Base-by-base conservation (phyloP, 2,329 filamentous ascomycete genomes). In the Alternaria sp. region DNA sequence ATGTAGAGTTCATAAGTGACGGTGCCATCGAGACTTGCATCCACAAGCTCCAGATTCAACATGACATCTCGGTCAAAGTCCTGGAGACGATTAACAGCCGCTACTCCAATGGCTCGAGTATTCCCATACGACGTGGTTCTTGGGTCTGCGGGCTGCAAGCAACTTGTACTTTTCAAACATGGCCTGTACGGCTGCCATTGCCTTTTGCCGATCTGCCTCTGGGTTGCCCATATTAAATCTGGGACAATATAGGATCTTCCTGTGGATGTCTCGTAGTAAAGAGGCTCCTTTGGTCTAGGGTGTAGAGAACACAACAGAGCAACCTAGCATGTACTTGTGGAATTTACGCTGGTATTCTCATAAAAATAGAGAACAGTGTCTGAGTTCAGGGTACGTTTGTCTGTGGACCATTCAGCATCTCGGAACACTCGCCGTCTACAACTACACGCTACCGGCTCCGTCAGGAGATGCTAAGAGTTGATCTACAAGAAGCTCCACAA, bases 21-120 rank as follows among this genome's bases (percentile, higher is more conserved):
- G 3, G 70, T 75, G 14, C 77, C 77, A 40, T 77, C 72, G 0
- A 72, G 61, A 3, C 69, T 69, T 9, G 77, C 77, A 59, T 78
- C 75, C 37, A 78, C 58, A 14, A 79, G 58, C 53, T 75, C 72
- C 63, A 78, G 50, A 29, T 70, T 71, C 5, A 73, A 57, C 77
- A 79, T 78, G 31, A 78, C 73, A 40, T 75, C 66, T 40, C 64
- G 61, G 55, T 79, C 77, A 52, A 75, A 79, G 55, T 78, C 75
- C 75, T 78, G 23, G 14, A 2, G 6, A 3, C 10, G 44, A 14
- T 67, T 21, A 68, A 42, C 23, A 52, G 36, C 13, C 36, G 9
- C 1, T 23, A 49, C n/a, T 7, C 2, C 21, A 5, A 17, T 8
- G 2, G 21, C 3, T 3, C 3, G 1, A 34, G 9, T 44, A 6